Evolutionary conservation across 2,329 filamentous ascomycete genomes (phyloP).

Genomic region (Neopestalotiopsis sp.): DNA sequence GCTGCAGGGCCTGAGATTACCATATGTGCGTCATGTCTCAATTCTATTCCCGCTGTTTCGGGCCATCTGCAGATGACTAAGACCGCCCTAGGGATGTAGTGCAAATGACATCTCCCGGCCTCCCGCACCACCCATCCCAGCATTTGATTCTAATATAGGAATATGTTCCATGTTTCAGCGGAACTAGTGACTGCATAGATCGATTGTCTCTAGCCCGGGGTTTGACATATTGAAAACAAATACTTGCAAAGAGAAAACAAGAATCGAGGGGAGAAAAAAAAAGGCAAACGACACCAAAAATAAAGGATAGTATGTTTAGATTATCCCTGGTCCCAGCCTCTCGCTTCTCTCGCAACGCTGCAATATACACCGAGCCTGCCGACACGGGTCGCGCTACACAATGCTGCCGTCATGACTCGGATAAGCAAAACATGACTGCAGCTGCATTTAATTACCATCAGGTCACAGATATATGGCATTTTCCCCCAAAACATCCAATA

Average conservation of each 20-base stretch:
- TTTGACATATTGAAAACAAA: neutral
- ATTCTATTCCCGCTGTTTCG: neutral
- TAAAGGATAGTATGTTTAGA: neutral
- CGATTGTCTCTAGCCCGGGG: neutral
- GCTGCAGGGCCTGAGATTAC: neutral
- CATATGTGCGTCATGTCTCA: neutral
- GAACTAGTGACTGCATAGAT: neutral
- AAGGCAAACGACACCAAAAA: neutral
- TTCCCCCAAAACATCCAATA: too few species aligned
- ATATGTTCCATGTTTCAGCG: neutral
- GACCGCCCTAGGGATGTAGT: neutral
- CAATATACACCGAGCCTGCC: neutral
- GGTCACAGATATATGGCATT: neutral
- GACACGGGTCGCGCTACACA: slow-evolving; percentile 1
- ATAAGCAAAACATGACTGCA: neutral
- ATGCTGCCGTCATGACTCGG: neutral
- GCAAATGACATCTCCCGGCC: neutral
- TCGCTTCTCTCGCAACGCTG: neutral
- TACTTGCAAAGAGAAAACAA: neutral
- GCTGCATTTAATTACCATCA: neutral
- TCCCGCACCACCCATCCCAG: neutral
- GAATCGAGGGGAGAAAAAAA: neutral
- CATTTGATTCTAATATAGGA: neutral
- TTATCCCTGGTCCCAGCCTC: neutral
- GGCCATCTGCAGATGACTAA: neutral